Percentiles rank a stretch among this genome's conserved stretches.
phyloP scores from a whole-genome alignment of 305 asterid genomes.

The Petunia hybrid region DNA sequence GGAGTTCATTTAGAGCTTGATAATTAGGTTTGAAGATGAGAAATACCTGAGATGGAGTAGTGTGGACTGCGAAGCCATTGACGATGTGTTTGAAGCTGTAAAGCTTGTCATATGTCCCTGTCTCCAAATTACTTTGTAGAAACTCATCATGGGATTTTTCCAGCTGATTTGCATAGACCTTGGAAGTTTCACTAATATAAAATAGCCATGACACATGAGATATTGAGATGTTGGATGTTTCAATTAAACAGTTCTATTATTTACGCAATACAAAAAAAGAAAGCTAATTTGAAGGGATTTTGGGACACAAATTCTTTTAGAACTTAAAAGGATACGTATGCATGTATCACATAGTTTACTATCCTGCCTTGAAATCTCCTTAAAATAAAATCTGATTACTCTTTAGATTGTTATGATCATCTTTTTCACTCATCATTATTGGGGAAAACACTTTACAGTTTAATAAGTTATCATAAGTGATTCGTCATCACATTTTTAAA shows the following conservation, averaged over 20 bases:
- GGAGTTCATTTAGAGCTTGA: neutral
- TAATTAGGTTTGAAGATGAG: neutral
- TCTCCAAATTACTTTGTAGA: slow-evolving; percentile 58
- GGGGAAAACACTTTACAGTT: neutral
- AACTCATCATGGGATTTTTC: slow-evolving; percentile 69
- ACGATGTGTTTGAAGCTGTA: slow-evolving; percentile 85
- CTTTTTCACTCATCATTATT: neutral
- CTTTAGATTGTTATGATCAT: neutral
- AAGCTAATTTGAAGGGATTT: neutral
- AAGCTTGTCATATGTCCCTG: slow-evolving; percentile 74
- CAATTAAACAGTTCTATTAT: no score
- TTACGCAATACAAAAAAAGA: no score
- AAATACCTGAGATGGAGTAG: slow-evolving; percentile 71
- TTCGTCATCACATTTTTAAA: no score
- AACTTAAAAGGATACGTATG: neutral
- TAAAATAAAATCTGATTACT: neutral
- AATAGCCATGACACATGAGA: neutral
- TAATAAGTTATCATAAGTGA: no score
- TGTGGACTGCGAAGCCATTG: slow-evolving; percentile 84
- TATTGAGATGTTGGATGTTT: no score
- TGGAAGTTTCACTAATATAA: slow-evolving; percentile 50
- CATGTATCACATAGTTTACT: neutral
- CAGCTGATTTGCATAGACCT: slow-evolving; percentile 63
- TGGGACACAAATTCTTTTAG: neutral
- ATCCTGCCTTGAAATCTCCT: neutral